phyloP scores from a whole-genome alignment of 2,329 filamentous ascomycete species.

The Beauveria caledonica region DNA sequence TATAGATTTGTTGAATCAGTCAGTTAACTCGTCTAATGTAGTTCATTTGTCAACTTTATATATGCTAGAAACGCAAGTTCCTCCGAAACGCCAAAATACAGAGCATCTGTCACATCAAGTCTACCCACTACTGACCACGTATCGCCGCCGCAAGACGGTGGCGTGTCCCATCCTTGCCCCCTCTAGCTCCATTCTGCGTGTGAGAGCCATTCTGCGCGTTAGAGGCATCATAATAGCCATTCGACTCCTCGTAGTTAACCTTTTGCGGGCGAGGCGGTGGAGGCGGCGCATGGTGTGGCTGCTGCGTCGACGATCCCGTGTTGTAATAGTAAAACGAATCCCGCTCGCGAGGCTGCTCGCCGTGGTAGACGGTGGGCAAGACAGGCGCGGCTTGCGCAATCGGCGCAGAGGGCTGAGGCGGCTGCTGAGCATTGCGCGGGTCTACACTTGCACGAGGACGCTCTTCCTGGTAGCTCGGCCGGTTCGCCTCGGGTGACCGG shows the following conservation, averaged over 20 bases:
- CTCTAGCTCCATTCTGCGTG: constrained; percentile 11
- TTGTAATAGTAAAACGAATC: constrained; percentile 22
- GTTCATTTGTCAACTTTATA: not conserved
- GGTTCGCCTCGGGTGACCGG: constrained; percentile 14
- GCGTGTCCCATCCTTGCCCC: constrained; percentile 4
- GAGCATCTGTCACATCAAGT: not conserved
- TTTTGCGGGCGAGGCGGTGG: constrained; percentile 31
- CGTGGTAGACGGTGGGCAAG: not conserved
- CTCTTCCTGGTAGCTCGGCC: constrained; percentile 19
- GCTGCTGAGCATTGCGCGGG: constrained; percentile 12
- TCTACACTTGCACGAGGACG: constrained; percentile 8
- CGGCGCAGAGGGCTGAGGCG: constrained; percentile 15
- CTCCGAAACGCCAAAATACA: not conserved
- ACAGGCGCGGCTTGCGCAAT: not conserved
- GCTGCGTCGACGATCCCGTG: constrained; percentile 9
- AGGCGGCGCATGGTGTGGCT: constrained; percentile 21
- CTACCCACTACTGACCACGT: not conserved
- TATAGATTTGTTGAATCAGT: too few species aligned
- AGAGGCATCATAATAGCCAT: constrained; percentile 24
- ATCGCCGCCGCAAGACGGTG: constrained; percentile 10
- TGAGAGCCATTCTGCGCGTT: constrained; percentile 17
- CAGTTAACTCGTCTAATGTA: too few species aligned
- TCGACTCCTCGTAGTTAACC: constrained; percentile 26
- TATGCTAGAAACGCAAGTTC: not conserved
- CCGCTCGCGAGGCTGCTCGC: constrained; percentile 19